A percentile compares a stretch with the other conserved stretches of the same genome.
phyloP scores from a whole-genome alignment of 1,284 basidiomycete species.

The Wolfiporia cocos region DNA sequence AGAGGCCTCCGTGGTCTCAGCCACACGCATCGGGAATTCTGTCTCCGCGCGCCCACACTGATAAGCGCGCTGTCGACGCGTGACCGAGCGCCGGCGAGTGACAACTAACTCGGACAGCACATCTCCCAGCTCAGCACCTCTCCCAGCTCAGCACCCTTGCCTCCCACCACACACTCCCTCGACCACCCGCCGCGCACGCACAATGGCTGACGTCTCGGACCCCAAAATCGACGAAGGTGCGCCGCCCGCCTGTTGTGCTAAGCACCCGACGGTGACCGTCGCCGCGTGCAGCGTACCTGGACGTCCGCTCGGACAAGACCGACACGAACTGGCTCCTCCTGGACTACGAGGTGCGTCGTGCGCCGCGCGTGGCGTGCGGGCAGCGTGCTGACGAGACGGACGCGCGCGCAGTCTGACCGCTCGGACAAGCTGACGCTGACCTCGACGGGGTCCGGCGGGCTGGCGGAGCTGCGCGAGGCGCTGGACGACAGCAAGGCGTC shows the following conservation, averaged over 20 bases:
- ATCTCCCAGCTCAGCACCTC: slow-evolving; percentile 4
- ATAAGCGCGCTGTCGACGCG: too few species aligned
- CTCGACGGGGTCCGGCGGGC: slow-evolving; percentile 72
- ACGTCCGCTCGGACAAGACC: slow-evolving; percentile 77
- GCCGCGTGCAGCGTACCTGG: slow-evolving; percentile 71
- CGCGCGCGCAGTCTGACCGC: slow-evolving; percentile 53
- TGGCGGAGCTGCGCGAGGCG: slow-evolving; percentile 69
- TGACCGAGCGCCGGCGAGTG: too few species aligned
- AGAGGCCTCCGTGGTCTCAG: too few species aligned
- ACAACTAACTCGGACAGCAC: too few species aligned
- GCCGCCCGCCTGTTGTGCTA: slow-evolving; percentile 11
- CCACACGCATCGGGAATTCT: too few species aligned
- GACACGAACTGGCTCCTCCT: slow-evolving; percentile 84
- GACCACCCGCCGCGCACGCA: slow-evolving; percentile 29
- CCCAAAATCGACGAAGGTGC: slow-evolving; percentile 72
- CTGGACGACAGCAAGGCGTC: slow-evolving; percentile 74
- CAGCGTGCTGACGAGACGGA: too few species aligned
- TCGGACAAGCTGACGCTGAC: slow-evolving; percentile 80
- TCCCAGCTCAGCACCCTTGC: slow-evolving; percentile 8
- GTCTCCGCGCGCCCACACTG: too few species aligned
- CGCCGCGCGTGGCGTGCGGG: background rate
- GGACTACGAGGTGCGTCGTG: slow-evolving; percentile 70
- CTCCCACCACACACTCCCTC: slow-evolving; percentile 21
- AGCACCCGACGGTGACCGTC: background rate
- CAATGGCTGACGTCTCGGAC: slow-evolving; percentile 83